Conservation (phyloP, 495 filamentous ascomycete genomes). For the Tuber aestivum region DNA sequence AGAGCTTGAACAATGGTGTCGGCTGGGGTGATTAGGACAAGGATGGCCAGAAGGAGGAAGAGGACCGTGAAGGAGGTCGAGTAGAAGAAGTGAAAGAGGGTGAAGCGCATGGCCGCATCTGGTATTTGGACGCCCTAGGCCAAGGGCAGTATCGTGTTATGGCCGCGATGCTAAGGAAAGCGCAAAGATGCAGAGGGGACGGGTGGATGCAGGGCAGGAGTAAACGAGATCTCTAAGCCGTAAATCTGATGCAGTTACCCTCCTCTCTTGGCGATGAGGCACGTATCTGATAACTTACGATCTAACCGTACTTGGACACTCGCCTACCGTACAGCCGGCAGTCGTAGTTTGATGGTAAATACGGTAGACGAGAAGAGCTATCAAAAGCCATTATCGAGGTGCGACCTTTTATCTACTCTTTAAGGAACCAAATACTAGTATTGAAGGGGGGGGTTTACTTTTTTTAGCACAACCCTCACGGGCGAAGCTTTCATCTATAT, state of each 20-base stretch:
- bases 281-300: no score
- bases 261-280: not conserved
- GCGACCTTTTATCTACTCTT: not conserved
- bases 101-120: conserved; percentile 34
- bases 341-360: no score
- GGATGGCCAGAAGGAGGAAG: conserved; percentile 61
- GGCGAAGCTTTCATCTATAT: not conserved
- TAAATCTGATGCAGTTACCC: not conserved
- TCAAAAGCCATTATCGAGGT: not conserved
- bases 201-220: not conserved
- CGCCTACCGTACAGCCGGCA: no score
- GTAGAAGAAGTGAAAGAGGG: conserved; percentile 72
- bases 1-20: conserved; percentile 78
- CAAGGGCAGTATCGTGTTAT: not conserved
- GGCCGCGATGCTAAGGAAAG: not conserved
- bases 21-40: conserved; percentile 74
- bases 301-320: no score
- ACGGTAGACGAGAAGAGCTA: not conserved
- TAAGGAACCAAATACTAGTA: not conserved
- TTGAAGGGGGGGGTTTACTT: not conserved
- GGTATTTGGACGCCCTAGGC: conserved; percentile 7
- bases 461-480: not conserved
- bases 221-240: not conserved
- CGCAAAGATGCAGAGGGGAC: not conserved
- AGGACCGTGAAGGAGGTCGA: conserved; percentile 71